These are phyloP conservation scores for Crotalaria pallida DNA, from an alignment of 306 rosid species.

Conservation along the genomic window DNA sequence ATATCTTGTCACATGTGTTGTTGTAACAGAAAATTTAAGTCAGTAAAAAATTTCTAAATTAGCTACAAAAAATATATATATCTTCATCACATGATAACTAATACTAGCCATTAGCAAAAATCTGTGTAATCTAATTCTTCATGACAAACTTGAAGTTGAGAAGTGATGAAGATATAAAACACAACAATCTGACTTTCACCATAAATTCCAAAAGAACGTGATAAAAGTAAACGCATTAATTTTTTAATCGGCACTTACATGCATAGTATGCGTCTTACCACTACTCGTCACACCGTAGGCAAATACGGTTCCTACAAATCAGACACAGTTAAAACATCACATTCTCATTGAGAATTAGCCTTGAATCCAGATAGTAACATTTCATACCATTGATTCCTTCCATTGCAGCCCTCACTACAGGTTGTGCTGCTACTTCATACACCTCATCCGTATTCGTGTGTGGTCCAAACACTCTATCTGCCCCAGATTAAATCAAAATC, in stretches of 20 bases:
- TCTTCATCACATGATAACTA: background rate
- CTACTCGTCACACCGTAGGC: slow-evolving; percentile 99
- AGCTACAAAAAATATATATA: background rate
- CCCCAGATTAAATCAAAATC: slow-evolving; percentile 38
- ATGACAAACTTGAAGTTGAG: background rate
- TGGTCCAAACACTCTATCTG: slow-evolving; percentile 94
- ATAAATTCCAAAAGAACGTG: slow-evolving; percentile 1
- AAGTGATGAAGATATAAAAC: background rate
- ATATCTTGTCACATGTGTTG: background rate
- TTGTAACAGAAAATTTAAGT: background rate
- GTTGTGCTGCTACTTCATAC: slow-evolving; percentile 92
- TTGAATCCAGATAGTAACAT: slow-evolving; percentile 8
- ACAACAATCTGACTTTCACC: background rate
- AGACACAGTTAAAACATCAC: background rate
- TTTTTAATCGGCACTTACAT: slow-evolving; percentile 73
- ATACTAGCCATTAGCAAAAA: background rate
- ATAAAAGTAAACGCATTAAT: background rate
- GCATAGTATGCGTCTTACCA: slow-evolving; percentile 99
- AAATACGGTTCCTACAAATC: slow-evolving; percentile 87
- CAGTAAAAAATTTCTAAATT: background rate
- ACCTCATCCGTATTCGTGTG: slow-evolving; percentile 71
- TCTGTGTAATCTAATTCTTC: background rate
- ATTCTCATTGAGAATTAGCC: slow-evolving; percentile 3
- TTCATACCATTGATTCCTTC: slow-evolving; percentile 89
- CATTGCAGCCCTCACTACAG: slow-evolving; percentile 93